Conservation (phyloP, 129 eudicot genomes). For the Dittrichia graveolens region DNA sequence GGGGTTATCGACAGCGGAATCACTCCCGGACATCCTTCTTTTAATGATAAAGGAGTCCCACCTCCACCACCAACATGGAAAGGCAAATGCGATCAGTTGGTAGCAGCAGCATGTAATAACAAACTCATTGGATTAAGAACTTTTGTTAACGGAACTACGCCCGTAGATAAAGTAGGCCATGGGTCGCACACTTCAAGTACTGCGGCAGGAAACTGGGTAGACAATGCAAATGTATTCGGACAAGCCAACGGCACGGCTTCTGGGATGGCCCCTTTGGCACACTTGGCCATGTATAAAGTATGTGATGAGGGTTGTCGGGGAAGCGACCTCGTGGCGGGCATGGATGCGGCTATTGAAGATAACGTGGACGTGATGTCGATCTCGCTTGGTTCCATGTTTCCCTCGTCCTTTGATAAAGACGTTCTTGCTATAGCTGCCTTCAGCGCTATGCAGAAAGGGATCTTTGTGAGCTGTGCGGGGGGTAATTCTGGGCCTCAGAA, state of each 20-base stretch:
- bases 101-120: constrained; percentile 11
- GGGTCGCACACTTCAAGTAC: constrained; percentile 41
- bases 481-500: constrained; percentile 53
- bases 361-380: constrained; percentile 54
- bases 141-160: neutral
- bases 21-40: constrained; percentile 31
- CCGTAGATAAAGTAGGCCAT: constrained; percentile 30
- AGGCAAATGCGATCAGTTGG: constrained; percentile 16
- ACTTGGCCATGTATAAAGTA: constrained; percentile 33
- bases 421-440: constrained; percentile 36
- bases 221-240: constrained; percentile 40
- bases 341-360: constrained; percentile 49
- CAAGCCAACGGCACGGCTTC: constrained; percentile 33
- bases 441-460: constrained; percentile 54
- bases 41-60: constrained; percentile 27
- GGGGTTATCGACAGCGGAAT: constrained; percentile 29
- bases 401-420: constrained; percentile 31
- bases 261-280: constrained; percentile 13
- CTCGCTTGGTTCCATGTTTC: constrained; percentile 38
- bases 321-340: constrained; percentile 39
- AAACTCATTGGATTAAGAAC: constrained; percentile 18
- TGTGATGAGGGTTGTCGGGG: constrained; percentile 29
- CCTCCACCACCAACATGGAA: constrained; percentile 37
- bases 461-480: constrained; percentile 59
- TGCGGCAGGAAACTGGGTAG: constrained; percentile 38